A percentile compares a stretch with the other conserved stretches of the same genome.
These are phyloP conservation scores for Aspergillus sp. DNA, from an alignment of 2,329 filamentous ascomycete genomes.

Conservation along the genomic window DNA sequence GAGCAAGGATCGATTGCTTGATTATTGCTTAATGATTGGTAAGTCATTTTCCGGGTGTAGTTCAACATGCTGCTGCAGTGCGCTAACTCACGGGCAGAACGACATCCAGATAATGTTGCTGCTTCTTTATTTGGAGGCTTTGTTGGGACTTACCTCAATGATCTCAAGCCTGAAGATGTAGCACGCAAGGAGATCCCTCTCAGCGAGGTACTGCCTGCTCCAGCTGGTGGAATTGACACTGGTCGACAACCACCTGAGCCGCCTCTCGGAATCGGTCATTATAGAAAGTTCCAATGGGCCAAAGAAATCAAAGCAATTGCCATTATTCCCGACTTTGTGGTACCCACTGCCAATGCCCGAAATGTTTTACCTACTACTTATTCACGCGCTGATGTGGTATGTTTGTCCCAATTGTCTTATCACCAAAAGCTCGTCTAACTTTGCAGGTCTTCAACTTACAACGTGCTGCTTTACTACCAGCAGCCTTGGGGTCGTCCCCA, in stretches of 20 bases:
- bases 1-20: slow-evolving; percentile 78
- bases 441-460: slow-evolving; percentile 78
- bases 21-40: slow-evolving; percentile 98
- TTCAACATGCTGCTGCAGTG: background rate
- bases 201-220: slow-evolving; percentile 86
- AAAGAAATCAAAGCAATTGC: slow-evolving; percentile 94
- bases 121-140: slow-evolving; percentile 95
- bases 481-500: slow-evolving; percentile 83
- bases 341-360: slow-evolving; percentile 88
- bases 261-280: slow-evolving; percentile 90
- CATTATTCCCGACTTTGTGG: slow-evolving; percentile 94
- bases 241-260: slow-evolving; percentile 82
- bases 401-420: slow-evolving; percentile 30
- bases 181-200: slow-evolving; percentile 91
- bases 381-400: slow-evolving; percentile 76
- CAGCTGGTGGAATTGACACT: slow-evolving; percentile 87
- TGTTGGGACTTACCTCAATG: slow-evolving; percentile 93
- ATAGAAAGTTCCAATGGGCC: slow-evolving; percentile 93
- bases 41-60: slow-evolving; percentile 26
- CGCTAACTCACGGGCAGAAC: slow-evolving; percentile 47
- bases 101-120: slow-evolving; percentile 91
- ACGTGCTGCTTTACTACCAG: slow-evolving; percentile 84
- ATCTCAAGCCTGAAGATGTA: slow-evolving; percentile 83
- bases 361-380: slow-evolving; percentile 81
- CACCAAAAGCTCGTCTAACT: background rate